Evolutionary conservation across 352 stramenopile genomes (phyloP).

Genomic region (Phytophthora sp.): DNA sequence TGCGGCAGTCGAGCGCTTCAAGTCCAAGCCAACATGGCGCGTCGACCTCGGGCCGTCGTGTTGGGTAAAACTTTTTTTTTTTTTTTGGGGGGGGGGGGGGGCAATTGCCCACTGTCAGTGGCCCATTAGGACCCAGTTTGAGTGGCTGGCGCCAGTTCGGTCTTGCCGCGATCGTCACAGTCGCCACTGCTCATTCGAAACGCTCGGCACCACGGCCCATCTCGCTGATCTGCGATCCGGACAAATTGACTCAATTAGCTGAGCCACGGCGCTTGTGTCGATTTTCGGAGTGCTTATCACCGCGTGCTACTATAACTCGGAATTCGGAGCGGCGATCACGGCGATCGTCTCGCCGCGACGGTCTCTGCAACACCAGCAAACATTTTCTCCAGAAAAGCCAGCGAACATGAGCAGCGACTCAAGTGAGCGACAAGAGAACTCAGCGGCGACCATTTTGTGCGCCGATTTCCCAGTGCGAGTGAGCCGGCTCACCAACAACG

Average conservation of each 20-base stretch:
- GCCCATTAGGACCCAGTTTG: no score
- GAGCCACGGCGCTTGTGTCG: not conserved
- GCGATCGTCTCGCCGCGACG: not conserved
- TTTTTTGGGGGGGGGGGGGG: no score
- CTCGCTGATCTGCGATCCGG: conserved; percentile 1
- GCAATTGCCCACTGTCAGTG: no score
- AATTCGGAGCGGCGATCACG: conserved; percentile 6
- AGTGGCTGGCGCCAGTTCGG: conserved; percentile 19
- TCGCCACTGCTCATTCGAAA: conserved; percentile 33
- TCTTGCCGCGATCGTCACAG: not conserved
- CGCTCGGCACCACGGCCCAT: conserved; percentile 16
- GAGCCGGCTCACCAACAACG: conserved; percentile 16
- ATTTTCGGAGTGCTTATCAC: no score
- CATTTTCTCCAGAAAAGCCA: conserved; percentile 27
- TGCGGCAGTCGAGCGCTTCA: no score
- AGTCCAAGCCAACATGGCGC: conserved; percentile 17
- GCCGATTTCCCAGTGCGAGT: conserved; percentile 11
- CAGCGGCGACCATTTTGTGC: conserved; percentile 21
- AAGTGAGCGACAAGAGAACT: conserved; percentile 30
- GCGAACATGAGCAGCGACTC: conserved; percentile 9
- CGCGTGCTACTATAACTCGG: no score
- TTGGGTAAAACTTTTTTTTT: conserved; percentile 13
- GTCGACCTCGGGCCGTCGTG: conserved; percentile 8
- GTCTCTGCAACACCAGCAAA: conserved; percentile 32
- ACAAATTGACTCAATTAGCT: not conserved